phyloP scores from a whole-genome alignment of 1,284 basidiomycete genomes.

The Heterobasidion irregulare region DNA sequence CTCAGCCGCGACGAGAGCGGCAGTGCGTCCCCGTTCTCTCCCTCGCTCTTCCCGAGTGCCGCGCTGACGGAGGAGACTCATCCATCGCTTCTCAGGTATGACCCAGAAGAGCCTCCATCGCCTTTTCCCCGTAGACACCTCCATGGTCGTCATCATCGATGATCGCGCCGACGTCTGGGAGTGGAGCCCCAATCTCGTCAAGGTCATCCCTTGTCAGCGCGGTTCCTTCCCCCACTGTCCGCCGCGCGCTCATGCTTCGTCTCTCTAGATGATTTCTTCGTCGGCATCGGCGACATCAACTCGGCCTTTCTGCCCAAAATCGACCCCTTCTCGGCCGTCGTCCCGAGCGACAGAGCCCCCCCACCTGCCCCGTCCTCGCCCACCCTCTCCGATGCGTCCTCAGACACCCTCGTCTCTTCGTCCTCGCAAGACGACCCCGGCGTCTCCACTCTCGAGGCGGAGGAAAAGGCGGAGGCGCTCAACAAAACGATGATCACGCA shows the following conservation, averaged over 20 bases:
- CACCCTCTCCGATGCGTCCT: neutral
- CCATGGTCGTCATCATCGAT: conserved; percentile 99
- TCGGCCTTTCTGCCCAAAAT: conserved; percentile 83
- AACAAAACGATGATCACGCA: conserved; percentile 47
- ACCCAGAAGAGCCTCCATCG: conserved; percentile 88
- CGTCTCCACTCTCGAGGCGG: neutral
- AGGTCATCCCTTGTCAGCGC: conserved; percentile 88
- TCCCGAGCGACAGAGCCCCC: conserved; percentile 15
- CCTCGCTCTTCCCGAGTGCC: neutral
- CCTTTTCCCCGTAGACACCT: conserved; percentile 92
- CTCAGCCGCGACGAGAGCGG: conserved; percentile 94
- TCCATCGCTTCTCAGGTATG: conserved; percentile 42
- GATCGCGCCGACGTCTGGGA: conserved; percentile 98
- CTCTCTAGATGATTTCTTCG: conserved; percentile 87
- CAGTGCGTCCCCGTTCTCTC: conserved; percentile 43
- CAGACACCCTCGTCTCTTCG: neutral
- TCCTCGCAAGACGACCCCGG: neutral
- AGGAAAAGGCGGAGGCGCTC: conserved; percentile 20
- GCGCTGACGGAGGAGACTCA: conserved; percentile 1
- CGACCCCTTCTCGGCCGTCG: conserved; percentile 37
- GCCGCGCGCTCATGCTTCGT: conserved; percentile 2
- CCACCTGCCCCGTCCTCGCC: conserved; percentile 12
- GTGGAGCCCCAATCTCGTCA: conserved; percentile 91
- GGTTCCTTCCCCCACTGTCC: neutral
- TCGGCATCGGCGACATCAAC: conserved; percentile 99